Evolutionary conservation across 1,284 basidiomycete genomes (phyloP).

Genomic region (Ustilago loliicola): DNA sequence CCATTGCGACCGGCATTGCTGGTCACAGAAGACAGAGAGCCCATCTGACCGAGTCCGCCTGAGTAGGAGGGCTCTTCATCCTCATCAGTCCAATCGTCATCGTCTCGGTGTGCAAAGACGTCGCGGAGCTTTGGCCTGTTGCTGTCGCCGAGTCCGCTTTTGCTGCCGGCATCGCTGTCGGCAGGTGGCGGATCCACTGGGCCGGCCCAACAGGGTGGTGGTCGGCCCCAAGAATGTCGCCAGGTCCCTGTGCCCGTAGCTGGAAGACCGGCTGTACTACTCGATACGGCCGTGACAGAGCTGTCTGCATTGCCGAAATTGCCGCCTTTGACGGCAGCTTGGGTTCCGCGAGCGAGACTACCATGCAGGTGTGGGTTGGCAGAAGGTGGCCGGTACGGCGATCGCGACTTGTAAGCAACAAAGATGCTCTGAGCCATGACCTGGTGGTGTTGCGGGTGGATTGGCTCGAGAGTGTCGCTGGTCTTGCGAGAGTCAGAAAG

Average conservation of each 20-base stretch:
- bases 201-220: slow-evolving; percentile 64
- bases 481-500: slow-evolving; percentile 27
- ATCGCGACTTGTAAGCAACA: slow-evolving; percentile 61
- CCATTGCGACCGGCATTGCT: neutral
- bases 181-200: slow-evolving; percentile 56
- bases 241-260: slow-evolving; percentile 54
- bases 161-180: neutral
- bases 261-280: slow-evolving; percentile 22
- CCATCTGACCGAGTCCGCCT: slow-evolving; percentile 62
- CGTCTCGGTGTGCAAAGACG: slow-evolving; percentile 60
- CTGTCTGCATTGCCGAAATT: neutral
- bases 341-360: slow-evolving; percentile 24
- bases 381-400: slow-evolving; percentile 64
- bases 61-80: slow-evolving; percentile 60
- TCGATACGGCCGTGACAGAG: neutral
- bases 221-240: slow-evolving; percentile 64
- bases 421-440: slow-evolving; percentile 55
- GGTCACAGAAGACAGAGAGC: slow-evolving; percentile 32
- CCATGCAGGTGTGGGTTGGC: slow-evolving; percentile 57
- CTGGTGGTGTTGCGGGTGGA: slow-evolving; percentile 23
- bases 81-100: slow-evolving; percentile 65
- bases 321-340: neutral
- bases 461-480: slow-evolving; percentile 5
- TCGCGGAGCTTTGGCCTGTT: slow-evolving; percentile 52
- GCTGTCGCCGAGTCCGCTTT: neutral